Conservation (phyloP, 441 rosid species). For the Eruca vesicaria region DNA sequence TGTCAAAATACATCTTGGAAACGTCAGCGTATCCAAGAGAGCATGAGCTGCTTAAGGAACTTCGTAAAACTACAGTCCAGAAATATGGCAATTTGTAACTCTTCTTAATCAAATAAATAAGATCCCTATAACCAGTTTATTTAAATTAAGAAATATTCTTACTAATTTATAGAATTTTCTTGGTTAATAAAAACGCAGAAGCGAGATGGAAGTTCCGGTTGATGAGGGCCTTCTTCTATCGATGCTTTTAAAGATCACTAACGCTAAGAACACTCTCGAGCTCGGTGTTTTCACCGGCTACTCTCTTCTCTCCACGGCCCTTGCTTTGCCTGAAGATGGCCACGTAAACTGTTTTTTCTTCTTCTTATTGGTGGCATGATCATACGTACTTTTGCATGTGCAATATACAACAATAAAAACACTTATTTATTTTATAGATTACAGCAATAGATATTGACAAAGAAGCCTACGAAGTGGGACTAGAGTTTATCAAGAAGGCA, state of each 20-base stretch:
- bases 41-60: slow-evolving; percentile 42
- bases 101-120: background rate
- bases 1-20: slow-evolving; percentile 42
- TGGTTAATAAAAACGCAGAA: slow-evolving; percentile 14
- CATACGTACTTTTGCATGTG: background rate
- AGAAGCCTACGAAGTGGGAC: slow-evolving; percentile 38
- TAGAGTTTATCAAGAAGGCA: slow-evolving; percentile 39
- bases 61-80: slow-evolving; percentile 42
- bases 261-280: slow-evolving; percentile 59
- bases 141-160: background rate
- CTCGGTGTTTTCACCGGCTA: slow-evolving; percentile 77
- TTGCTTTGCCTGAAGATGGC: slow-evolving; percentile 54
- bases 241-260: slow-evolving; percentile 44
- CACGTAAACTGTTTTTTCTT: slow-evolving; percentile 33
- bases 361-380: slow-evolving; percentile 6
- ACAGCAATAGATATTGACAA: slow-evolving; percentile 47
- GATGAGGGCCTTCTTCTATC: slow-evolving; percentile 53
- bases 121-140: background rate
- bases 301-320: slow-evolving; percentile 57
- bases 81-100: slow-evolving; percentile 37
- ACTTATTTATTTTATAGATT: slow-evolving; percentile 2
- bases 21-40: slow-evolving; percentile 60
- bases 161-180: background rate
- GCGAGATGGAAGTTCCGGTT: slow-evolving; percentile 37
- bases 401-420: background rate